Conservation (phyloP, 352 stramenopile genomes). For the Globisporangium cederbergense region DNA sequence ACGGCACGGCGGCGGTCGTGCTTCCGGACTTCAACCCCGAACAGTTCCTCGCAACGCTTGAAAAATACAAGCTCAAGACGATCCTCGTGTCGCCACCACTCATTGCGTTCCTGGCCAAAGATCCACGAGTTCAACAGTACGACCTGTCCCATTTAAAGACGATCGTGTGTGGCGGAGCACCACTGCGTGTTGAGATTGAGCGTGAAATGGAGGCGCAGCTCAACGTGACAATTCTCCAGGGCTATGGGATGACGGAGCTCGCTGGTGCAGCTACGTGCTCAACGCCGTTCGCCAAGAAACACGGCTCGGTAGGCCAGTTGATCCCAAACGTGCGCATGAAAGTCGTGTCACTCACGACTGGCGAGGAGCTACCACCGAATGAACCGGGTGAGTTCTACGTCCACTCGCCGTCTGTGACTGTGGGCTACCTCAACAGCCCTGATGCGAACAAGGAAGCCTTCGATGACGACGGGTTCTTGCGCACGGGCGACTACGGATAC, state of each 20-base stretch:
- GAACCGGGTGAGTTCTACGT: slow-evolving; percentile 68
- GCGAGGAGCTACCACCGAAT: slow-evolving; percentile 26
- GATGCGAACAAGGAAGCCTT: slow-evolving; percentile 82
- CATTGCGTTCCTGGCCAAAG: slow-evolving; percentile 73
- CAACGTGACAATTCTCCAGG: slow-evolving; percentile 32
- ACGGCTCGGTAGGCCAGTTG: slow-evolving; percentile 24
- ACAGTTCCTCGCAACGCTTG: slow-evolving; percentile 76
- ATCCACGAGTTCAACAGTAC: slow-evolving; percentile 85
- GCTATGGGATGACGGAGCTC: slow-evolving; percentile 55
- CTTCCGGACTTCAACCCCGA: slow-evolving; percentile 85
- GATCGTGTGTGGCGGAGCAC: slow-evolving; percentile 77
- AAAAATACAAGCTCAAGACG: slow-evolving; percentile 55
- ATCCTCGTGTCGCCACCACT: slow-evolving; percentile 82
- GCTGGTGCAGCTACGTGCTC: slow-evolving; percentile 1
- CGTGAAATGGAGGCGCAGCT: slow-evolving; percentile 54
- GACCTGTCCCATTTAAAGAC: slow-evolving; percentile 68
- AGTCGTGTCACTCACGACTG: slow-evolving; percentile 35
- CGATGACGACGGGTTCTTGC: slow-evolving; percentile 75
- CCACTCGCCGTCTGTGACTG: slow-evolving; percentile 29
- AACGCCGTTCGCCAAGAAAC: slow-evolving; percentile 8
- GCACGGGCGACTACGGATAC: slow-evolving; percentile 88
- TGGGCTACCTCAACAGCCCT: slow-evolving; percentile 85
- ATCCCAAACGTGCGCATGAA: slow-evolving; percentile 33
- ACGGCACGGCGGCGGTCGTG: slow-evolving; percentile 68
- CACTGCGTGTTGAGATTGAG: slow-evolving; percentile 73